phyloP scores from a whole-genome alignment of 2,329 filamentous ascomycete genomes.

The Talaromyces piceae region DNA sequence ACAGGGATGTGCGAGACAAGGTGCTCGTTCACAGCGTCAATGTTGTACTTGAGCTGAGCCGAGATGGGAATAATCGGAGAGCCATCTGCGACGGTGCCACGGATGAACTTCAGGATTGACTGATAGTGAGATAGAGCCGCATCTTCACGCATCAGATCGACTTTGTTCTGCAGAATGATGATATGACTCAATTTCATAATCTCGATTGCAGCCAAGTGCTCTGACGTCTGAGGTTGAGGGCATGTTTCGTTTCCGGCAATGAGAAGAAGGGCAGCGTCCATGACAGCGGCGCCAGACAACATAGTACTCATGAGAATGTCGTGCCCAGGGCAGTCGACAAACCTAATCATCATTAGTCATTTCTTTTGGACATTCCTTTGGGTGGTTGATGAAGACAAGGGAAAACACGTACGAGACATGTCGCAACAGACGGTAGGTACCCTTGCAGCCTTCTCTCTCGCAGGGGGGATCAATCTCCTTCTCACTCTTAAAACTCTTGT shows the following conservation, averaged over 20 bases:
- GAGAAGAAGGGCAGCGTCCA: conserved; percentile 93
- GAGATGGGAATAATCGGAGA: conserved; percentile 94
- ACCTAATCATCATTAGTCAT: conserved; percentile 49
- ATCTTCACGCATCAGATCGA: conserved; percentile 96
- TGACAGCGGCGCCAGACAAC: conserved; percentile 98
- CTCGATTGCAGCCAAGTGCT: conserved; percentile 97
- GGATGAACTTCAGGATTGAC: conserved; percentile 96
- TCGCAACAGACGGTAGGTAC: conserved; percentile 79
- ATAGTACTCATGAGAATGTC: conserved; percentile 99
- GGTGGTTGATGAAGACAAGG: no score
- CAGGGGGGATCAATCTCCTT: conserved; percentile 97
- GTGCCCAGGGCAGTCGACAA: conserved; percentile 98
- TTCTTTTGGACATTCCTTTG: not conserved
- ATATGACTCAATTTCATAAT: conserved; percentile 99
- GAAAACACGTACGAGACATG: conserved; percentile 92
- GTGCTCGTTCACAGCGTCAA: conserved; percentile 94
- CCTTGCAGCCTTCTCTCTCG: conserved; percentile 83
- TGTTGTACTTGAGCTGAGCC: conserved; percentile 98
- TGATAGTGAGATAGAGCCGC: conserved; percentile 89
- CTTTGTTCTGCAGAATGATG: conserved; percentile 99
- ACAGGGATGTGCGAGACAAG: conserved; percentile 94
- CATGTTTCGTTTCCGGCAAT: conserved; percentile 98
- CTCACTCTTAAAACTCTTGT: conserved; percentile 95
- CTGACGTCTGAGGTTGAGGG: conserved; percentile 95
- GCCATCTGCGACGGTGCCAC: conserved; percentile 91